Evolutionary conservation across 2,329 filamentous ascomycete genomes (phyloP), one percentile per base, ranked within the genome.

Genomic region (Ceratocystis papillata): DNA sequence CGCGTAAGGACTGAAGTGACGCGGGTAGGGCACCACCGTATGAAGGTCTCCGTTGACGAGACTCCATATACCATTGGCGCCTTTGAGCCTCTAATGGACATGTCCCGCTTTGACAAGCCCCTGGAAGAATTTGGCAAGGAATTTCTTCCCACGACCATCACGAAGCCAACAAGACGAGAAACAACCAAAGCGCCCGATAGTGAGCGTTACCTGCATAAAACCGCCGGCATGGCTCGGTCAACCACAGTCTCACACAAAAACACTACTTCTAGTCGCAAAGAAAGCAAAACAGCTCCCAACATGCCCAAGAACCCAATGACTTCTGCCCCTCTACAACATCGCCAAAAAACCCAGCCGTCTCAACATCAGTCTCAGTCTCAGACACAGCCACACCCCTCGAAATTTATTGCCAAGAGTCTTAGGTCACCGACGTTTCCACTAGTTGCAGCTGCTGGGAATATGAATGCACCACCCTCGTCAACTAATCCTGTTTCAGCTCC

Each of bases 11-110:
- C 63, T 5, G 66, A 67, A 17, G 57, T 67, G n/a, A 33, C 63
- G 20, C 55, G 33, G 10, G 41, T 65, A 30, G 72, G 73, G 48
- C 73, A 71, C 48, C 75, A 77, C 65, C 75, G 74, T 33, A 71
- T 75, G 44, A 75, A 74, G 65, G 69, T 78, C 55, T 79, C 79
- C 1, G 71, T 77, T 1, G 80, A 81, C 46, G 78, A 81, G 68
- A 79, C 74, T 70, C 83, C 77, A 65, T 88, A 79, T 79, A 84
- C 77, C 71, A 86, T 89, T 63, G 87, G 87, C 4, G 80, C 83
- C 1, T 88, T 88, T 73, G 79, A 84, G 69, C 87, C 89, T 0
- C 75, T 91, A 2, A 74, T 91, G 7, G 84, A 90, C 68, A 75
- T 85, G 71, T 77, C 81, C 48, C 78, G 80, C 6, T 84, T 87